phyloP scores from a whole-genome alignment of 192 early-diverging fungal species.

The Coemansia sp. region DNA sequence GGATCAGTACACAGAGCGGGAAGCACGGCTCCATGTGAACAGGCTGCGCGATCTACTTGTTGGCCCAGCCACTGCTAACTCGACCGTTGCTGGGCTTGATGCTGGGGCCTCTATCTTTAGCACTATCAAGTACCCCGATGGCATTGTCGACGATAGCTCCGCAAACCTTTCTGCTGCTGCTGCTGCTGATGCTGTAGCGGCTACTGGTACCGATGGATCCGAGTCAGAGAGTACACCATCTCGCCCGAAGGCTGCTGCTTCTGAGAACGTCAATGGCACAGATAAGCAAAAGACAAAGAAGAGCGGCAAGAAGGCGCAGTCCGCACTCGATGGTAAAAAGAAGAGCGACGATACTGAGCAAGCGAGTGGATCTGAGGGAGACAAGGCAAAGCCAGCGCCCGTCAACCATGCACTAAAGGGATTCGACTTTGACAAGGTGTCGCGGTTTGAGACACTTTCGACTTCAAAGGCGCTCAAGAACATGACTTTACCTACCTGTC shows the following conservation, averaged over 20 bases:
- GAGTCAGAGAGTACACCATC: slow-evolving; percentile 10
- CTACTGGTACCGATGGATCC: not conserved
- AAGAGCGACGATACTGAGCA: slow-evolving; percentile 11
- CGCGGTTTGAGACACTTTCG: slow-evolving; percentile 56
- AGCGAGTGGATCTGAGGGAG: slow-evolving; percentile 9
- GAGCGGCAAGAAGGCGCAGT: slow-evolving; percentile 4
- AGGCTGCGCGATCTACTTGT: slow-evolving; percentile 84
- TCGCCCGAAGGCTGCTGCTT: slow-evolving; percentile 15
- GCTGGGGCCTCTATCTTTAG: slow-evolving; percentile 70
- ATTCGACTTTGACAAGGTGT: slow-evolving; percentile 17
- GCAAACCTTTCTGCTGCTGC: not conserved
- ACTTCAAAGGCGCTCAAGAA: slow-evolving; percentile 57
- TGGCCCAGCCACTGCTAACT: slow-evolving; percentile 57
- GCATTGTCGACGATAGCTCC: slow-evolving; percentile 6
- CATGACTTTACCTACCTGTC: slow-evolving; percentile 59
- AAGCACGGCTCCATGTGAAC: slow-evolving; percentile 85
- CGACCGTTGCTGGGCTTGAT: slow-evolving; percentile 62
- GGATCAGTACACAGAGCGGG: slow-evolving; percentile 89
- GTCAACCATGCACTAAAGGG: slow-evolving; percentile 22
- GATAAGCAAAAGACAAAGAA: slow-evolving; percentile 20
- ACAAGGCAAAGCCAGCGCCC: not conserved
- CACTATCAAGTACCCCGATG: slow-evolving; percentile 38
- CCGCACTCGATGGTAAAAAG: not conserved
- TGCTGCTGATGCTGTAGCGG: not conserved
- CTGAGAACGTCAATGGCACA: slow-evolving; percentile 17